Percentiles rank a stretch among this genome's conserved stretches.
These are phyloP conservation scores for Solanum gandarillasii DNA, from an alignment of 257 asterid species.

Conservation along the genomic window DNA sequence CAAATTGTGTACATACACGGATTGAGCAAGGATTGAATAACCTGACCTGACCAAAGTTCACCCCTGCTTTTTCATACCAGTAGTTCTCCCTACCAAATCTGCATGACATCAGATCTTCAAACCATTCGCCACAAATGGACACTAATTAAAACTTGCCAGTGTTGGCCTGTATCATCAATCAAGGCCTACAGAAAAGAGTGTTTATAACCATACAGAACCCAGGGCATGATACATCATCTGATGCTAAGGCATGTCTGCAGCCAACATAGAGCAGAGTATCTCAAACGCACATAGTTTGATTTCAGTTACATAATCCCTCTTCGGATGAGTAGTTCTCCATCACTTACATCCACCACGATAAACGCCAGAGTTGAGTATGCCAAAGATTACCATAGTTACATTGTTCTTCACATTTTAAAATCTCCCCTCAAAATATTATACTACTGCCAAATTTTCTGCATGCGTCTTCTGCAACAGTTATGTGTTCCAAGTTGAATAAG, in stretches of 20 bases:
- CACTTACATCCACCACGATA: not conserved
- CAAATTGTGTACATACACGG: not conserved
- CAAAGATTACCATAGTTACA: not conserved
- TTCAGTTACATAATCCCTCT: not conserved
- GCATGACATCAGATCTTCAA: not conserved
- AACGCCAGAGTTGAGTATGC: not conserved
- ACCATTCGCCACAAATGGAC: no score
- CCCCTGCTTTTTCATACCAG: not conserved
- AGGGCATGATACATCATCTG: not conserved
- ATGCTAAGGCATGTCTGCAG: not conserved
- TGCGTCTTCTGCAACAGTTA: not conserved
- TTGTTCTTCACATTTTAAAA: not conserved
- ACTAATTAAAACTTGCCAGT: not conserved
- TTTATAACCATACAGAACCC: no score
- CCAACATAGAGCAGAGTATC: not conserved
- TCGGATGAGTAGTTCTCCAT: not conserved
- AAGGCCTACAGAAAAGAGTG: not conserved
- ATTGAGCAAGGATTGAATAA: not conserved
- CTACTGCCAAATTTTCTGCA: not conserved
- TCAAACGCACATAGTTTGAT: not conserved
- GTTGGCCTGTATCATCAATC: not conserved
- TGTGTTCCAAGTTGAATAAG: not conserved
- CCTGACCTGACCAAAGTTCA: not conserved
- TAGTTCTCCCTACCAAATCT: not conserved
- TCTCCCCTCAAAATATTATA: not conserved